Evolutionary conservation across 2,329 filamentous ascomycete species (phyloP).

Genomic region (Capronia americana): DNA sequence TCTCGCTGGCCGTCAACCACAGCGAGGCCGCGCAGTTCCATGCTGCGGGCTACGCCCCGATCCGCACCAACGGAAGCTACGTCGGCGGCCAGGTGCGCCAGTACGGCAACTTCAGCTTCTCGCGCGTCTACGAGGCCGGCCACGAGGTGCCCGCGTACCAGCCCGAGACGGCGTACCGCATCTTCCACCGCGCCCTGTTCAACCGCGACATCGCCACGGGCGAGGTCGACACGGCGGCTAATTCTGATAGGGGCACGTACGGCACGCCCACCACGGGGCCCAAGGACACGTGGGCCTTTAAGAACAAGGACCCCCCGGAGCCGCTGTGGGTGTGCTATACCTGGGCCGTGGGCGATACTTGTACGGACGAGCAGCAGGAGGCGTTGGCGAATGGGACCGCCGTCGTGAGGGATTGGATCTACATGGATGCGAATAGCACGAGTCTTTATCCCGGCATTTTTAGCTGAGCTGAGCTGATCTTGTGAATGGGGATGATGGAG

Average conservation of each 20-base stretch:
- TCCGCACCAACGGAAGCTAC: conserved; percentile 44
- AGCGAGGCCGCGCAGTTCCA: conserved; percentile 48
- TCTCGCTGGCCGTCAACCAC: conserved; percentile 49
- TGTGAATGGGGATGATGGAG: background rate
- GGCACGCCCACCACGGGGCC: conserved; percentile 21
- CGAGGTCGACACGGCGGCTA: conserved; percentile 21
- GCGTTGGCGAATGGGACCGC: conserved; percentile 55
- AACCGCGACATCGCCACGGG: conserved; percentile 47
- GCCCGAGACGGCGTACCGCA: conserved; percentile 47
- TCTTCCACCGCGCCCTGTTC: conserved; percentile 47
- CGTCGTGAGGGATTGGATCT: conserved; percentile 54
- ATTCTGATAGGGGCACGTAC: conserved; percentile 12
- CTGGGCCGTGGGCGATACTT: conserved; percentile 47
- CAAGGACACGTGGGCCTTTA: conserved; percentile 22
- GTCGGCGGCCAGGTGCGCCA: conserved; percentile 52
- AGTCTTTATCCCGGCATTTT: conserved; percentile 14
- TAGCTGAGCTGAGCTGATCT: background rate
- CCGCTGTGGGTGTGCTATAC: conserved; percentile 56
- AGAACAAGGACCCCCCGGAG: conserved; percentile 48
- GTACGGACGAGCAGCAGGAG: conserved; percentile 53
- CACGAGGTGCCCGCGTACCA: conserved; percentile 45
- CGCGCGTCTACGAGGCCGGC: conserved; percentile 47
- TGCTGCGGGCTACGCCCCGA: conserved; percentile 51
- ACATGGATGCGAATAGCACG: conserved; percentile 45
- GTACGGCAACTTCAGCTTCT: conserved; percentile 50